A percentile compares a stretch with the other conserved stretches of the same genome.
Conservation (phyloP, 2,329 filamentous ascomycete species). For the Magnaporthiopsis incrustans region DNA sequence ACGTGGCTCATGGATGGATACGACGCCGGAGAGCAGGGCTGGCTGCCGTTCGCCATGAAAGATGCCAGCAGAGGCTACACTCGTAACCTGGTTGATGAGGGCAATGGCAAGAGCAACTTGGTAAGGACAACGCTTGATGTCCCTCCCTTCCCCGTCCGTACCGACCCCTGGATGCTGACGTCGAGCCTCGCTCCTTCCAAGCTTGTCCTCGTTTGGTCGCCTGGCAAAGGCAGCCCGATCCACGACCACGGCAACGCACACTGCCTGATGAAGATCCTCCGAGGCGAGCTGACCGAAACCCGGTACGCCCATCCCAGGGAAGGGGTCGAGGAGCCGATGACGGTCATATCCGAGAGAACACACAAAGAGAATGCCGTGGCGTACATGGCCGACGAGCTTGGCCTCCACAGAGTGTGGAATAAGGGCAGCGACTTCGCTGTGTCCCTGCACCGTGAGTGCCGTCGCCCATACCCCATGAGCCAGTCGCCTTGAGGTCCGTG, state of each 20-base stretch:
- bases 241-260: slow-evolving; percentile 87
- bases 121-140: slow-evolving; percentile 23
- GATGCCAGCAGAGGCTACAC: slow-evolving; percentile 69
- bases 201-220: slow-evolving; percentile 85
- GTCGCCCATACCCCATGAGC: slow-evolving; percentile 10
- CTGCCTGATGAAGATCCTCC: slow-evolving; percentile 85
- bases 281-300: slow-evolving; percentile 72
- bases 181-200: slow-evolving; percentile 26
- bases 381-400: slow-evolving; percentile 88
- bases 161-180: background rate
- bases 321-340: slow-evolving; percentile 46
- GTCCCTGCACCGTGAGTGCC: slow-evolving; percentile 62
- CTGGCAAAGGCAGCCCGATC: slow-evolving; percentile 73
- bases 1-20: slow-evolving; percentile 69
- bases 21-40: slow-evolving; percentile 58
- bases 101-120: slow-evolving; percentile 58
- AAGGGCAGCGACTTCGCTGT: slow-evolving; percentile 68
- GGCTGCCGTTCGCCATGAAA: slow-evolving; percentile 67
- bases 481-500: slow-evolving; percentile 9
- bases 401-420: slow-evolving; percentile 77
- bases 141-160: background rate
- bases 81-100: slow-evolving; percentile 80
- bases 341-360: slow-evolving; percentile 57
- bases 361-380: slow-evolving; percentile 68
- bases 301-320: slow-evolving; percentile 64